Conservation (phyloP, 2,329 filamentous ascomycete species). For the Xylariomycetidae sp. region DNA sequence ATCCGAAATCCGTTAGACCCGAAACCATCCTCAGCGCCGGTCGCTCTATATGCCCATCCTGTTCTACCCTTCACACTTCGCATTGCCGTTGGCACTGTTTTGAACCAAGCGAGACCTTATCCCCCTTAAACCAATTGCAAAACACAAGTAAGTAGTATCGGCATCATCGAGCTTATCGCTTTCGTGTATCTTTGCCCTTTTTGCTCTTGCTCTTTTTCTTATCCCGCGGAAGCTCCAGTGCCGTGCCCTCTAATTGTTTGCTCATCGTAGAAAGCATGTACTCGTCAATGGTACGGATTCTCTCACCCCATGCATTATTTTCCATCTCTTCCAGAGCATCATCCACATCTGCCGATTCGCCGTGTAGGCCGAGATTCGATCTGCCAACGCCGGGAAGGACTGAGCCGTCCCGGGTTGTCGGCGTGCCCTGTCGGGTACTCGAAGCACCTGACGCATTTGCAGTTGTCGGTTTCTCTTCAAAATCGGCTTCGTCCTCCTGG, state of each 20-base stretch:
- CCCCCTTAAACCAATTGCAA: no score
- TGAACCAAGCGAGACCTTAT: no score
- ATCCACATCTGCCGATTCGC: conserved; percentile 32
- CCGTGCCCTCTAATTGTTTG: conserved; percentile 53
- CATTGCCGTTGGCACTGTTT: no score
- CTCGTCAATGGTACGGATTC: conserved; percentile 63
- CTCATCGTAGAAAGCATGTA: conserved; percentile 70
- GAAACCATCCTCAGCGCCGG: no score
- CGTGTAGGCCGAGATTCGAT: conserved; percentile 34
- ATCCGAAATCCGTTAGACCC: no score
- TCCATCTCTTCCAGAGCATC: conserved; percentile 39
- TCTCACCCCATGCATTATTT: conserved; percentile 54
- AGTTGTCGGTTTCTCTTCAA: conserved; percentile 59
- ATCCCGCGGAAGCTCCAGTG: conserved; percentile 60
- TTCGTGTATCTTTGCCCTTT: conserved; percentile 53
- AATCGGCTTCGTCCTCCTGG: conserved; percentile 79
- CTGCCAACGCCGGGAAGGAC: conserved; percentile 24
- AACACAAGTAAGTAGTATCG: no score
- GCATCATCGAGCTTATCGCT: conserved; percentile 31
- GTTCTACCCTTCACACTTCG: no score
- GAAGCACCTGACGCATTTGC: conserved; percentile 43
- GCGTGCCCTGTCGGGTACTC: conserved; percentile 48
- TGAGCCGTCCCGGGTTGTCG: conserved; percentile 33
- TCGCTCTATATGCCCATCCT: no score
- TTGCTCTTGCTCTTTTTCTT: conserved; percentile 59